phyloP scores from a whole-genome alignment of 768 basidiomycete genomes.

The Kwoniella sp. region DNA sequence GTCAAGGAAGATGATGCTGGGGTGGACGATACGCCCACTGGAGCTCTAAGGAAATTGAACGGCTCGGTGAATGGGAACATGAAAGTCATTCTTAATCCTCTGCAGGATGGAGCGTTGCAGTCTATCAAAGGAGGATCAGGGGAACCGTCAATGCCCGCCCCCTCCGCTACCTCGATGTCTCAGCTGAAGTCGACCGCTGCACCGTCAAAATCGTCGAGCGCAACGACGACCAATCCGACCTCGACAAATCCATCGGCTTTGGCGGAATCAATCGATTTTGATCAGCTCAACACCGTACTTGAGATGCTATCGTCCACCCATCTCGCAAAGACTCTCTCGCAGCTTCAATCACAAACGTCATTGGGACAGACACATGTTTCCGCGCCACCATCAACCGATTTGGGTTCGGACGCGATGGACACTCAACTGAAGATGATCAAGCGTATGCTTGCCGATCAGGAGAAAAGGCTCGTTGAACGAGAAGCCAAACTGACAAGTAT shows the following conservation, averaged over 20 bases:
- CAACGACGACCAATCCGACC: too few relatives aligned
- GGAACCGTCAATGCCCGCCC: too few relatives aligned
- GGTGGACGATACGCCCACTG: constrained; percentile 29
- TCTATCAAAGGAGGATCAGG: background rate
- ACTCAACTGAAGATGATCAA: constrained; percentile 3
- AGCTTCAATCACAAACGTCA: background rate
- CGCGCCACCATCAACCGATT: too few relatives aligned
- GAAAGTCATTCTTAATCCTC: background rate
- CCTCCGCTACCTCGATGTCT: too few relatives aligned
- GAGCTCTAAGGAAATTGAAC: constrained; percentile 23
- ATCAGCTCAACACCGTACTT: background rate
- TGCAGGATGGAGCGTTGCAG: background rate
- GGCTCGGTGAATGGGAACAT: background rate
- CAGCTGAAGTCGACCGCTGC: too few relatives aligned
- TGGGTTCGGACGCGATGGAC: background rate
- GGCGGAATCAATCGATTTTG: background rate
- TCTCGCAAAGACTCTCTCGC: background rate
- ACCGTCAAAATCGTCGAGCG: too few relatives aligned
- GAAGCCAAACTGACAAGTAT: constrained; percentile 5
- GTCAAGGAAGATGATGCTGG: constrained; percentile 21
- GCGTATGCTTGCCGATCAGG: constrained; percentile 5
- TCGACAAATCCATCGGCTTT: too few relatives aligned
- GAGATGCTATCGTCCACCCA: background rate
- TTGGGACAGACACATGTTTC: too few relatives aligned
- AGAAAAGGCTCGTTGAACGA: constrained; percentile 5